Evolutionary conservation across 1,284 basidiomycete species (phyloP), one percentile per base, ranked within the genome.

Genomic region (Ceratobasidium sp.): DNA sequence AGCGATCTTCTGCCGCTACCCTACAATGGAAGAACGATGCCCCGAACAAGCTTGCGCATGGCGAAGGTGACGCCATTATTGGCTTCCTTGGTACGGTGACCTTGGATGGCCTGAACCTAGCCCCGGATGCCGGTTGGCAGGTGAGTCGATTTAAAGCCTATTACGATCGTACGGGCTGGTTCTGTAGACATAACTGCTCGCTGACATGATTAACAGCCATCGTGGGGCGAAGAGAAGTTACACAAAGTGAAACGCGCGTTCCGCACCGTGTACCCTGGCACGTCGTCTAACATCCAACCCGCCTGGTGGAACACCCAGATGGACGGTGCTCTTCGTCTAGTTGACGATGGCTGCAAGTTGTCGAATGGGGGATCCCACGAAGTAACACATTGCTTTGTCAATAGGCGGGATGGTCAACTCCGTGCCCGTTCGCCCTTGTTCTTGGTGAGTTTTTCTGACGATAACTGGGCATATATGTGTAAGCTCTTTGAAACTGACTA

Each of bases 151-250:
- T 5, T 33, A 33, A 16, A 33, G 33, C 16, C 12, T 30, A 35
- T 20, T 33, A 30, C 3, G 12, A 27, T 3, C 3, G 2, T 2
- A n/a, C 20, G n/a, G 23, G 10, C 3, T 33, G 30, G 35, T 10
- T 35, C 16, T 33, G 35, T 12, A 12, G 38, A 38, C 38, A 38
- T 8, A 3, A 38, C 8, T 38, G 38, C 38, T 38, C 3, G 8
- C 38, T 8, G 38, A 38, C 38, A 8, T 38, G 3, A 38, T 12
- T 18, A 14, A 60, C 16, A 60, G 59, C 27, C 59, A 18, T 18
- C 23, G 8, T 60, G 59, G 59, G 59, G 59, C 59, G 59, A 60
- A 33, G 59, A 27, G 30, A 64, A 44, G 30, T 44, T 64, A 12
- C 16, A 35, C 38, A 64, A 64, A 38, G 38, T 44, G 18, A 64